Evolutionary conservation across 2,329 filamentous ascomycete species (phyloP).

Genomic region (Aspergillus candidus): DNA sequence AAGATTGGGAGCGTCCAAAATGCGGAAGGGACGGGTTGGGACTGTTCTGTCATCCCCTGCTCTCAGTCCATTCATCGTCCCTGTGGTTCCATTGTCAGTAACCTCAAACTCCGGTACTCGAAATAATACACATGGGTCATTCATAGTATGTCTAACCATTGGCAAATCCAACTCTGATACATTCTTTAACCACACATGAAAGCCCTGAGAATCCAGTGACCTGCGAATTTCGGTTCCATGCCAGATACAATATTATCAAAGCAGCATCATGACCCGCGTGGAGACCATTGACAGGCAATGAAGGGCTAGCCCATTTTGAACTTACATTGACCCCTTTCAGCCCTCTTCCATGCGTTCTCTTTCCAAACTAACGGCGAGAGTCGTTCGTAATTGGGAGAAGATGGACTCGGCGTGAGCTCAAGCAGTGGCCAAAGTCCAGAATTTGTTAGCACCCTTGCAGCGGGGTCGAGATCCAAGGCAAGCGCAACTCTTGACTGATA

Average conservation of each 20-base stretch:
- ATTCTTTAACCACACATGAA: no score
- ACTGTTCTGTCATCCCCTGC: conserved; percentile 42
- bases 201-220: no score
- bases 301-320: conserved; percentile 4
- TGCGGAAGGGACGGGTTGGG: conserved; percentile 71
- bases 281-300: no score
- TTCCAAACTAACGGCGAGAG: conserved; percentile 34
- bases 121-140: no score
- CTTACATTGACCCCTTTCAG: conserved; percentile 30
- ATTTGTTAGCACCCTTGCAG: conserved; percentile 59
- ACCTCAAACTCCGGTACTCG: no score
- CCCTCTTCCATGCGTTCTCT: conserved; percentile 34
- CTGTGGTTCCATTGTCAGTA: conserved; percentile 20
- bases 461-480: conserved; percentile 72
- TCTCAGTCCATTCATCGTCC: conserved; percentile 14
- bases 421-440: conserved; percentile 17
- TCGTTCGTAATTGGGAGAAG: conserved; percentile 24
- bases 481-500: conserved; percentile 71
- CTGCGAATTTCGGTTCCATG: no score
- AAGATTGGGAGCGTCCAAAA: conserved; percentile 82
- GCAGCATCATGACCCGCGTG: no score
- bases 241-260: no score
- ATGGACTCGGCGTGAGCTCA: conserved; percentile 19
- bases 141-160: no score
- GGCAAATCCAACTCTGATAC: no score